These are phyloP conservation scores for Candida sphagnicola DNA, from an alignment of 805 yeast genomes.

Conservation along the genomic window DNA sequence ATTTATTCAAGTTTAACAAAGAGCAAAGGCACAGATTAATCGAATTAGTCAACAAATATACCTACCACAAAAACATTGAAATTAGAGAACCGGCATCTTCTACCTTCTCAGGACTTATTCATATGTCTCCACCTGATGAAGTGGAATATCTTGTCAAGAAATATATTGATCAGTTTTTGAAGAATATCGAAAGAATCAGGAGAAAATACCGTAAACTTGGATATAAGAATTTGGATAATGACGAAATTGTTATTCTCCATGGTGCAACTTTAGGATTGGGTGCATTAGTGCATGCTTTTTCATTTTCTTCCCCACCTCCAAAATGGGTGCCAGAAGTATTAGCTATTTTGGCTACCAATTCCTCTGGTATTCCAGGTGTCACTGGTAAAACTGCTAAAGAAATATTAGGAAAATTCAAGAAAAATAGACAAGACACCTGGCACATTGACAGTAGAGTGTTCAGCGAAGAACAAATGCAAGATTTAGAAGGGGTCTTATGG, in stretches of 20 bases:
- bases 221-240: constrained; percentile 30
- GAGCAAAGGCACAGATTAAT: constrained; percentile 50
- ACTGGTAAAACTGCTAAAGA: constrained; percentile 84
- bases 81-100: constrained; percentile 71
- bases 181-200: constrained; percentile 38
- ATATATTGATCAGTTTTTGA: constrained; percentile 28
- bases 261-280: constrained; percentile 89
- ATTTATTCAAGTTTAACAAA: constrained; percentile 50
- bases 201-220: constrained; percentile 36
- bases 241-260: constrained; percentile 54
- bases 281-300: constrained; percentile 82
- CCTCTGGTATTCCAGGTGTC: constrained; percentile 69
- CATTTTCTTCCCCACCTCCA: constrained; percentile 90
- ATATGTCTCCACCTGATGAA: constrained; percentile 50
- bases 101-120: constrained; percentile 78
- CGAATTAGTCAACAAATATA: constrained; percentile 45
- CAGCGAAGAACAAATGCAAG: constrained; percentile 76
- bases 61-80: constrained; percentile 64
- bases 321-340: constrained; percentile 78
- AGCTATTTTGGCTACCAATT: constrained; percentile 64
- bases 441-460: constrained; percentile 78
- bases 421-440: constrained; percentile 95
- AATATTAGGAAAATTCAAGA: constrained; percentile 77
- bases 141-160: constrained; percentile 38
- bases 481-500: constrained; percentile 91